These are phyloP conservation scores for Metschnikowia drakensbergensis DNA, from an alignment of 805 yeast species.

Conservation along the genomic window DNA sequence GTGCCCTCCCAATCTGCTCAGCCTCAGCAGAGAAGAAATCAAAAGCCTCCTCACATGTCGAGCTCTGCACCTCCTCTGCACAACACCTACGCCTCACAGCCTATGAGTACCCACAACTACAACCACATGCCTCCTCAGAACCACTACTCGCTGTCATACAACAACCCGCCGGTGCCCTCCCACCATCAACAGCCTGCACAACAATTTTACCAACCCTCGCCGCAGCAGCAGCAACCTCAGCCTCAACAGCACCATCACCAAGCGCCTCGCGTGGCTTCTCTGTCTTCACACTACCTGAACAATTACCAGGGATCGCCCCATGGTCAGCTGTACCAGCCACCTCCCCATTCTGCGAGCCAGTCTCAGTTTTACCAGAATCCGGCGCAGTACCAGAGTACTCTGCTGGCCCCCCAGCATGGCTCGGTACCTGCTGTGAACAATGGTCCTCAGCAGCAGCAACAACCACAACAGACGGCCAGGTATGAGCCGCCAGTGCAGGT, in stretches of 20 bases:
- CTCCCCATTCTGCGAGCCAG: background rate
- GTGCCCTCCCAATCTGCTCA: slow-evolving; percentile 10
- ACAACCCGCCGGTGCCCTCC: background rate
- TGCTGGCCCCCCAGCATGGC: slow-evolving; percentile 4
- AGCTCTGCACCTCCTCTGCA: slow-evolving; percentile 8
- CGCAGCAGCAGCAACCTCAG: background rate
- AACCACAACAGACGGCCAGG: background rate
- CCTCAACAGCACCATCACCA: slow-evolving; percentile 1
- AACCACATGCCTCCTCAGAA: slow-evolving; percentile 4
- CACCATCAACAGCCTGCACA: slow-evolving; percentile 4
- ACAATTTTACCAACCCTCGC: slow-evolving; percentile 1
- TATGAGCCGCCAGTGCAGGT: slow-evolving; percentile 3
- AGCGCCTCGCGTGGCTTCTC: slow-evolving; percentile 1
- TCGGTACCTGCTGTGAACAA: slow-evolving; percentile 4
- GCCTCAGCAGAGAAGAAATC: slow-evolving; percentile 3
- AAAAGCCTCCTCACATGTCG: slow-evolving; percentile 7
- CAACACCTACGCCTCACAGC: slow-evolving; percentile 3
- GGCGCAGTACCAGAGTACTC: slow-evolving; percentile 2
- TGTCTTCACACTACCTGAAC: slow-evolving; percentile 3
- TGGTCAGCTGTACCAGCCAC: slow-evolving; percentile 5
- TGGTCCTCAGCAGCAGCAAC: slow-evolving; percentile 6
- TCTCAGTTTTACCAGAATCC: background rate
- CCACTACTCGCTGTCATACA: slow-evolving; percentile 3
- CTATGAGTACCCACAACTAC: background rate
- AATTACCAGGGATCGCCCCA: background rate